Conservation (phyloP, 179 eudicot genomes). For the Spinacia oleracea region DNA sequence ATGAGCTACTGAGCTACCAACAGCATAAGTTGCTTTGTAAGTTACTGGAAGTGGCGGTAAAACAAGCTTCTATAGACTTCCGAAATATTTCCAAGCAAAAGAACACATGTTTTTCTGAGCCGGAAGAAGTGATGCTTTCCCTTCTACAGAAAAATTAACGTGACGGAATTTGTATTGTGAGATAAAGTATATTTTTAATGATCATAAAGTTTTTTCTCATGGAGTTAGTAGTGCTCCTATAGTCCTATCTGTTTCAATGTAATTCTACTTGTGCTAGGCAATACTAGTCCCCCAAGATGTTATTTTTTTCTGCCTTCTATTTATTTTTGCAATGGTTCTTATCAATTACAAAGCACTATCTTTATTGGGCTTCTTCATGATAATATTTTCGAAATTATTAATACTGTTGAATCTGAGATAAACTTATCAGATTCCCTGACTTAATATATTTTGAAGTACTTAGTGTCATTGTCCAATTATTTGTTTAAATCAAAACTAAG, state of each 20-base stretch:
- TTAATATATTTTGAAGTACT: neutral
- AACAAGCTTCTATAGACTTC: neutral
- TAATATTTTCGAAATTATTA: neutral
- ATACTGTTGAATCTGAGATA: neutral
- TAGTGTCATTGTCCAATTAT: neutral
- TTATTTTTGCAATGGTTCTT: neutral
- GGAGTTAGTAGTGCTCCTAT: neutral
- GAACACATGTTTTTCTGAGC: neutral
- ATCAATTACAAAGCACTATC: neutral
- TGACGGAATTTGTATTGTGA: neutral
- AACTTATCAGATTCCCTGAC: neutral
- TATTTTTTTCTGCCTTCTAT: neutral
- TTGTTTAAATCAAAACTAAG: neutral
- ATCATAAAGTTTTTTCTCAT: neutral
- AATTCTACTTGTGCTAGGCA: neutral
- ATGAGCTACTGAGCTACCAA: neutral
- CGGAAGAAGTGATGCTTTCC: neutral
- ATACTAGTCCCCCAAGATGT: neutral
- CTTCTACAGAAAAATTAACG: neutral
- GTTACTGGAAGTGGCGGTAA: neutral
- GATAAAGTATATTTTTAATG: neutral
- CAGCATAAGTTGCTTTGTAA: neutral
- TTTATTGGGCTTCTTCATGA: neutral
- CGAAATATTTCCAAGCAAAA: neutral
- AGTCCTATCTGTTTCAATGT: neutral